phyloP scores from a whole-genome alignment of 2,329 filamentous ascomycete species.

The Colletotrichum magnum region DNA sequence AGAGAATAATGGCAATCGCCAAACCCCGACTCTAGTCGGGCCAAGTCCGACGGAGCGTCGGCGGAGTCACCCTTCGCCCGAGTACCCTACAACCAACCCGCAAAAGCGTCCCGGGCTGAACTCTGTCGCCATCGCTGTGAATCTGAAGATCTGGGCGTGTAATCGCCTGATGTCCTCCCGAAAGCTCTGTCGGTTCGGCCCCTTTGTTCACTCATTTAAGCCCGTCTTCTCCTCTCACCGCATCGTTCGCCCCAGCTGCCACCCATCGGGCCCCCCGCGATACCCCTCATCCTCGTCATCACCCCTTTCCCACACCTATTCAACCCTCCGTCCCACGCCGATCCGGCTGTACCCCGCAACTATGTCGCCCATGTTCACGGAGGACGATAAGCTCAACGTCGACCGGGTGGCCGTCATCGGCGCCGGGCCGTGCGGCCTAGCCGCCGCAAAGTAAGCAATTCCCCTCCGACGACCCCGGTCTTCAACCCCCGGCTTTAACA shows the following conservation, averaged over 20 bases:
- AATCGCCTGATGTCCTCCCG: constrained; percentile 25
- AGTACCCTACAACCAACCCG: not conserved
- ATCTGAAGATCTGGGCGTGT: constrained; percentile 16
- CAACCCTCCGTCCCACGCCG: not conserved
- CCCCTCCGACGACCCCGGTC: not conserved
- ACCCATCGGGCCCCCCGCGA: not conserved
- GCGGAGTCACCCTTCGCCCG: constrained; percentile 16
- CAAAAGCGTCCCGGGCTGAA: not conserved
- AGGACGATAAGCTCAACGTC: constrained; percentile 47
- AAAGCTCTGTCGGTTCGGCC: not conserved
- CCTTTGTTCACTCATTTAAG: constrained; percentile 14
- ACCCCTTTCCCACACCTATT: not conserved
- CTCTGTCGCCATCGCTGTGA: not conserved
- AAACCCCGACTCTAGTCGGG: constrained; percentile 29
- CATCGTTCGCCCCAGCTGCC: not conserved
- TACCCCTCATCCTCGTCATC: not conserved
- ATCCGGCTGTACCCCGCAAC: not conserved
- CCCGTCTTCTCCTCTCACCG: not conserved
- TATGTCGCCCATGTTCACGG: constrained; percentile 42
- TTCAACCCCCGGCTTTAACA: too few relatives aligned
- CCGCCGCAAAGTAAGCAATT: constrained; percentile 62
- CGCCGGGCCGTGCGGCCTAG: constrained; percentile 79
- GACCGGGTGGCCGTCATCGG: constrained; percentile 77
- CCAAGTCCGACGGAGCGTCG: constrained; percentile 27
- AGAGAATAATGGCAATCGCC: not conserved